These are phyloP conservation scores for Rhizopus delemar DNA, from an alignment of 371 early-diverging fungal genomes.

Conservation along the genomic window DNA sequence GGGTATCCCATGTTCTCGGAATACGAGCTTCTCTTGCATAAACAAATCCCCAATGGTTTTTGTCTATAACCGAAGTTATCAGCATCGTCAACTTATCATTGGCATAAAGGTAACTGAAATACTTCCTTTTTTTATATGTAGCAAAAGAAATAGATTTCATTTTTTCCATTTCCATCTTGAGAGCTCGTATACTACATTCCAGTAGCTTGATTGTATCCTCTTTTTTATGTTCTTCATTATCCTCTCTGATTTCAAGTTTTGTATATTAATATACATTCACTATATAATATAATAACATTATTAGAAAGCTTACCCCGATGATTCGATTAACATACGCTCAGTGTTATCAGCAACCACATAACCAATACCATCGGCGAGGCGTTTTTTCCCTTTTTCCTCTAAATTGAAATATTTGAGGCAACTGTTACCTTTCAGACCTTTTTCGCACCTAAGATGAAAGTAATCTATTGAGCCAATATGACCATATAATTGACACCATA, in stretches of 20 bases:
- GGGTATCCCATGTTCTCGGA: slow-evolving; percentile 6
- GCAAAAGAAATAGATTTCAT: slow-evolving; percentile 7
- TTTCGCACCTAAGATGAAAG: neutral
- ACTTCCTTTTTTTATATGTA: slow-evolving; percentile 4
- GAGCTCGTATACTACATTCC: slow-evolving; percentile 7
- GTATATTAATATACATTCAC: slow-evolving; percentile 6
- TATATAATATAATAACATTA: slow-evolving; percentile 6
- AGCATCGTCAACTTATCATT: slow-evolving; percentile 11
- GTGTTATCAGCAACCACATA: slow-evolving; percentile 6
- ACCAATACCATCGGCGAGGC: slow-evolving; percentile 6
- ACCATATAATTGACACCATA: neutral
- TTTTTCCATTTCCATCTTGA: slow-evolving; percentile 11
- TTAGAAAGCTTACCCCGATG: slow-evolving; percentile 7
- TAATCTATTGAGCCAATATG: neutral
- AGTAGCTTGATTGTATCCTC: slow-evolving; percentile 7
- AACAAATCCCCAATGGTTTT: slow-evolving; percentile 3
- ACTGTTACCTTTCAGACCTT: neutral
- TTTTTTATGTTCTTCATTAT: slow-evolving; percentile 6
- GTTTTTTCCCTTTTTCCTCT: neutral
- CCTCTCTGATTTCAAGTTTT: slow-evolving; percentile 2
- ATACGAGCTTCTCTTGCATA: slow-evolving; percentile 6
- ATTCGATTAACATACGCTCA: slow-evolving; percentile 7
- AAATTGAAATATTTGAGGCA: slow-evolving; percentile 1
- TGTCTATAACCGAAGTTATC: slow-evolving; percentile 4
- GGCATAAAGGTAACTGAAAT: slow-evolving; percentile 2